phyloP scores from a whole-genome alignment of 116 monocot genomes.

The Iris pallida region DNA sequence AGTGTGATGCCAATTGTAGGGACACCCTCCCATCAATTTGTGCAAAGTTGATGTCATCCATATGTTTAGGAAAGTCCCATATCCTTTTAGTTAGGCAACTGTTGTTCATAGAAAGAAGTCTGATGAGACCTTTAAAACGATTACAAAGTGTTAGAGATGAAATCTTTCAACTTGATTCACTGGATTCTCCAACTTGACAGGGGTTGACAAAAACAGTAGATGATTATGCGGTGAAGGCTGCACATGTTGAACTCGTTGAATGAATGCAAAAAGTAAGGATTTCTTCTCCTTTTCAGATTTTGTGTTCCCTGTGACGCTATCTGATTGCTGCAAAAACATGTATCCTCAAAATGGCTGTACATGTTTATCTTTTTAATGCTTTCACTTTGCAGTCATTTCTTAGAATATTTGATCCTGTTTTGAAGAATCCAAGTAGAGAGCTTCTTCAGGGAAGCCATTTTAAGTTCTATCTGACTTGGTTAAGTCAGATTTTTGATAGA shows the following conservation, averaged over 20 bases:
- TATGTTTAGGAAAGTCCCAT: too few species aligned
- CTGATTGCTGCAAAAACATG: neutral
- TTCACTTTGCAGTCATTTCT: constrained; percentile 63
- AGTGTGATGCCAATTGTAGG: too few species aligned
- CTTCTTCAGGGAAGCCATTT: constrained; percentile 95
- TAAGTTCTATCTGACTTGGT: too few species aligned
- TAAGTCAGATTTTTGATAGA: too few species aligned
- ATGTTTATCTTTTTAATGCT: neutral
- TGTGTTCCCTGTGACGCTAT: neutral
- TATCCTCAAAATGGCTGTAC: neutral
- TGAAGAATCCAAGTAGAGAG: constrained; percentile 93
- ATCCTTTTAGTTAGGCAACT: neutral
- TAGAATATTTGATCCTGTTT: constrained; percentile 97
- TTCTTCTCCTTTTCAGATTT: neutral
- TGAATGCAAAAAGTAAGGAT: constrained; percentile 80
- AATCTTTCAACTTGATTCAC: neutral
- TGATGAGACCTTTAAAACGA: neutral
- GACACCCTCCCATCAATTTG: too few species aligned
- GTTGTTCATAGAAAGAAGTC: neutral
- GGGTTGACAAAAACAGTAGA: constrained; percentile 98
- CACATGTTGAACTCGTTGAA: constrained; percentile 98
- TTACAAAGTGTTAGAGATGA: neutral
- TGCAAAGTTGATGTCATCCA: too few species aligned
- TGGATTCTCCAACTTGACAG: constrained; percentile 24
- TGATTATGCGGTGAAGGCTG: constrained; percentile 97